Evolutionary conservation across 2,329 filamentous ascomycete genomes (phyloP).

Genomic region (Colletotrichum tanaceti): DNA sequence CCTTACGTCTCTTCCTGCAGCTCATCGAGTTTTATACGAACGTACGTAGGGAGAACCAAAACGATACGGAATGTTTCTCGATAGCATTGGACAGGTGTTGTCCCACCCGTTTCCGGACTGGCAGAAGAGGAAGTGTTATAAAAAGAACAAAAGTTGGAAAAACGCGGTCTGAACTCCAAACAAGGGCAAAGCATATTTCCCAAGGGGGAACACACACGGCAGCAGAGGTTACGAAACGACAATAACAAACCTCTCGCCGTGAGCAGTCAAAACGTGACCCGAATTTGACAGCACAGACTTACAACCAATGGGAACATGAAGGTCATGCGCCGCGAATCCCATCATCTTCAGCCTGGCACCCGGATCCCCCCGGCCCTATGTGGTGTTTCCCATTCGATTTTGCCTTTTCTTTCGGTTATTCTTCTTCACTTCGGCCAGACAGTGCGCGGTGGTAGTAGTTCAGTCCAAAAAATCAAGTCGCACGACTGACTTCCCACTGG

Average conservation of each 20-base stretch:
- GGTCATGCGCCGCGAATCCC: background rate
- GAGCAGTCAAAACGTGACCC: background rate
- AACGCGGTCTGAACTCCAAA: constrained; percentile 3
- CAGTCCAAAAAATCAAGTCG: constrained; percentile 11
- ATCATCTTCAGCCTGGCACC: background rate
- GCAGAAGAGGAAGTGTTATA: background rate
- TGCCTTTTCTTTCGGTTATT: background rate
- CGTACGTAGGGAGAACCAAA: background rate
- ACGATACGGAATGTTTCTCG: background rate
- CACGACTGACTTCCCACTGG: background rate
- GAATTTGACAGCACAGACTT: constrained; percentile 6
- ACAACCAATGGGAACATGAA: background rate
- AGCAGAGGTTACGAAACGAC: background rate
- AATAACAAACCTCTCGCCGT: background rate
- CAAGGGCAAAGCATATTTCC: background rate
- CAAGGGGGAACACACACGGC: background rate
- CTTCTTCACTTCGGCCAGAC: background rate
- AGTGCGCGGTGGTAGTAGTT: constrained; percentile 20
- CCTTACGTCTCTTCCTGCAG: background rate
- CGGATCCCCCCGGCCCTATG: background rate
- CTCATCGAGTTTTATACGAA: background rate
- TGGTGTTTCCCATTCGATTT: constrained; percentile 2
- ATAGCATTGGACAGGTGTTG: background rate
- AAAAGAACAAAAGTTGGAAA: constrained; percentile 5
- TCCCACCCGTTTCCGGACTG: background rate